phyloP scores from a whole-genome alignment of 345 rosid species.

The Isatis tinctoria region DNA sequence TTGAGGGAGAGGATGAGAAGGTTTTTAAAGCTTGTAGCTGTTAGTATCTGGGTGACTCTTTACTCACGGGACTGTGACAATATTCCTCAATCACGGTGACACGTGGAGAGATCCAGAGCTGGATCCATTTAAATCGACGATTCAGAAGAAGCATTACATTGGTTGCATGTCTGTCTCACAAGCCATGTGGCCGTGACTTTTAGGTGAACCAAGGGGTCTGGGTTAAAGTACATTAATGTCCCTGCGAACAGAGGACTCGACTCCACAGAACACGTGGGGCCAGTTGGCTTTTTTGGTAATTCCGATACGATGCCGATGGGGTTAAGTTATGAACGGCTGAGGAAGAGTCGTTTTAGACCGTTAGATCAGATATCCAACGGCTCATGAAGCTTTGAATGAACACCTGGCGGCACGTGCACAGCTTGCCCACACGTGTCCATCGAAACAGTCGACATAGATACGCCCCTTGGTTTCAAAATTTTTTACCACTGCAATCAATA shows the following conservation, averaged over 20 bases:
- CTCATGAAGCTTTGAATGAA: not conserved
- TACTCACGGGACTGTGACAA: conserved; percentile 22
- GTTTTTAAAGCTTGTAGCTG: conserved; percentile 25
- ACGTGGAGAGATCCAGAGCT: conserved; percentile 3
- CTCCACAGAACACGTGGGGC: conserved; percentile 27
- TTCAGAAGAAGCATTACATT: not conserved
- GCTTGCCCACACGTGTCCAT: conserved; percentile 3
- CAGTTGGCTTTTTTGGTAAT: conserved; percentile 26
- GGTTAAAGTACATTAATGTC: conserved; percentile 13
- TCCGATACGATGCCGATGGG: not conserved
- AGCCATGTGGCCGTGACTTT: conserved; percentile 32
- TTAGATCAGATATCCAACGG: conserved; percentile 12
- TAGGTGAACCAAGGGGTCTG: not conserved
- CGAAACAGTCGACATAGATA: conserved; percentile 14
- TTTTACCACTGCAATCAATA: not conserved
- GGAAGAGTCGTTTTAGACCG: not conserved
- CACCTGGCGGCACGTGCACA: conserved; percentile 16
- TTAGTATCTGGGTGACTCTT: conserved; percentile 29
- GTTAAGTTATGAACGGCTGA: conserved; percentile 1
- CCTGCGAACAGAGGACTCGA: not conserved
- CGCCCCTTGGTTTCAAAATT: not conserved
- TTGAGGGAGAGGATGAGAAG: not conserved
- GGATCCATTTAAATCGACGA: conserved; percentile 20
- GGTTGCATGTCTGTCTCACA: conserved; percentile 27
- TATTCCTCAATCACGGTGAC: not conserved